These are phyloP conservation scores for Colletotrichum falcatum DNA, from an alignment of 2,329 filamentous ascomycete genomes.

Conservation along the genomic window DNA sequence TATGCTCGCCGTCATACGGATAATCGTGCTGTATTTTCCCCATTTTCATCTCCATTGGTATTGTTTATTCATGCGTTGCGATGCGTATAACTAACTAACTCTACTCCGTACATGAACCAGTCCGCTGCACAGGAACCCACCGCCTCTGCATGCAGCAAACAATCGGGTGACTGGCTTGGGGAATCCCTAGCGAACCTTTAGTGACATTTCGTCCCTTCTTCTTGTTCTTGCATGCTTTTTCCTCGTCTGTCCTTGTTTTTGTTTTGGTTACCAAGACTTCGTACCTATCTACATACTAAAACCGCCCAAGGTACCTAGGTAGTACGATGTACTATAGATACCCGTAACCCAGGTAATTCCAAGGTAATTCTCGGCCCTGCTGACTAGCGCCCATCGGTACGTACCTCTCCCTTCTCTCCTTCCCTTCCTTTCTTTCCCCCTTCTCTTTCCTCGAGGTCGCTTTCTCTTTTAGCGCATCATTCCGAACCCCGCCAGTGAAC, in stretches of 20 bases:
- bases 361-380: constrained; percentile 30
- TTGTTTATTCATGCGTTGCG: constrained; percentile 39
- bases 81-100: no score
- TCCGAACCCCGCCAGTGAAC: constrained; percentile 34
- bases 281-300: no score
- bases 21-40: constrained; percentile 5
- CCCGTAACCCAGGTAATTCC: constrained; percentile 9
- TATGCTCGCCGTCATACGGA: not conserved
- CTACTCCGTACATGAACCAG: constrained; percentile 21
- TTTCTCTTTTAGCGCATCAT: constrained; percentile 30
- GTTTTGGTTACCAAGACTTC: constrained; percentile 18
- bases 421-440: no score
- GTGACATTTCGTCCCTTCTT: constrained; percentile 20
- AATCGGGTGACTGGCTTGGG: not conserved
- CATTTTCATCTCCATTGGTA: constrained; percentile 36
- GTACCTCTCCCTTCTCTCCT: constrained; percentile 4
- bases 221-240: not conserved
- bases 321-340: no score
- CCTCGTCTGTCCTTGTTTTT: constrained; percentile 23
- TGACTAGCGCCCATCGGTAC: constrained; percentile 16
- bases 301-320: no score
- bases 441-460: not conserved
- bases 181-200: not conserved
- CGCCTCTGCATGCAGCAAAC: not conserved
- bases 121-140: constrained; percentile 30